A percentile compares a stretch with the other conserved stretches of the same genome.
phyloP scores from a whole-genome alignment of 306 rosid species.

The Vigna radiata region DNA sequence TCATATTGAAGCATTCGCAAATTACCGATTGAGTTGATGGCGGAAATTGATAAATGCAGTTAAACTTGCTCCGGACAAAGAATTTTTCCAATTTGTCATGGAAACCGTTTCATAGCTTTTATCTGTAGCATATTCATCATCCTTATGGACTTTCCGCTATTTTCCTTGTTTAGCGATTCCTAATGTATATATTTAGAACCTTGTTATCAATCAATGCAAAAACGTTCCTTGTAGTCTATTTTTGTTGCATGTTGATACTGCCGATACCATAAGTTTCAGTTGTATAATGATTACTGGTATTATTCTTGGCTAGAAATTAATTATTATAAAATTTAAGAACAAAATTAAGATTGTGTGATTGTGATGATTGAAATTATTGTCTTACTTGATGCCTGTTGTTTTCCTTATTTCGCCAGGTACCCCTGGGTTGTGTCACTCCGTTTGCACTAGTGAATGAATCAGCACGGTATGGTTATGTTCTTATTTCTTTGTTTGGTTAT shows the following conservation, averaged over 20 bases:
- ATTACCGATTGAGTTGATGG: slow-evolving; percentile 20
- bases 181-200: background rate
- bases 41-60: slow-evolving; percentile 21
- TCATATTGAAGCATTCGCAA: slow-evolving; percentile 13
- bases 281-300: background rate
- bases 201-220: background rate
- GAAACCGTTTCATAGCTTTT: slow-evolving; percentile 9
- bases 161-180: background rate
- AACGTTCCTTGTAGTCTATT: slow-evolving; percentile 12
- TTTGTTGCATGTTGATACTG: background rate
- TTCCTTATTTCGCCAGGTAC: slow-evolving; percentile 60
- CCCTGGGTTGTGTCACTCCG: slow-evolving; percentile 91
- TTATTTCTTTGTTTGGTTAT: background rate
- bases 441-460: slow-evolving; percentile 89
- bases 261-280: background rate
- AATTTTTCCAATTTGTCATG: slow-evolving; percentile 18
- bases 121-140: slow-evolving; percentile 2
- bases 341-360: slow-evolving; percentile 2
- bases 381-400: slow-evolving; percentile 38
- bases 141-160: background rate
- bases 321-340: background rate
- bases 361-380: slow-evolving; percentile 34
- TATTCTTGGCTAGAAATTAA: background rate
- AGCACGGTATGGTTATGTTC: slow-evolving; percentile 66
- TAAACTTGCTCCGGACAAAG: background rate